Evolutionary conservation across 2,329 filamentous ascomycete genomes (phyloP).

Genomic region (Alternaria viburni): DNA sequence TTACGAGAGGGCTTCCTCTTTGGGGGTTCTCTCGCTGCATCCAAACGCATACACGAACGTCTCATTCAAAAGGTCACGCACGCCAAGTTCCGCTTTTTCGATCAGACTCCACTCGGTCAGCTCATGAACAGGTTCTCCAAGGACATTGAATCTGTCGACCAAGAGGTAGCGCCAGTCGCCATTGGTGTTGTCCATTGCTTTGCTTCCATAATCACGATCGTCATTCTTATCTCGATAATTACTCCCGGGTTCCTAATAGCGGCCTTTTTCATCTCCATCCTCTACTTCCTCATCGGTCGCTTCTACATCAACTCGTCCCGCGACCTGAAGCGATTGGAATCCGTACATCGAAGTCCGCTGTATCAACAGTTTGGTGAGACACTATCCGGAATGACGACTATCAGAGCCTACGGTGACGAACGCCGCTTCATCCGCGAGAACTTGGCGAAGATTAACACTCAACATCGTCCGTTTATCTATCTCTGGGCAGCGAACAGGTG

Average conservation of each 20-base stretch:
- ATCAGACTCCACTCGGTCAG: conserved; percentile 92
- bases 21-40: conserved; percentile 87
- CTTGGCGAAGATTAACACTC: conserved; percentile 82
- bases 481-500: conserved; percentile 97
- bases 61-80: conserved; percentile 81
- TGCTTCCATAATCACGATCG: conserved; percentile 78
- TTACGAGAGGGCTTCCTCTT: conserved; percentile 88
- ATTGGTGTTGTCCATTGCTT: conserved; percentile 75
- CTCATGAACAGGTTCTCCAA: conserved; percentile 99
- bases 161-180: conserved; percentile 92
- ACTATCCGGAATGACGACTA: conserved; percentile 91
- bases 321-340: conserved; percentile 93
- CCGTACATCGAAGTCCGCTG: conserved; percentile 88
- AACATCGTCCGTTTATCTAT: conserved; percentile 93
- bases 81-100: conserved; percentile 97
- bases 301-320: conserved; percentile 94
- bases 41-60: conserved; percentile 78
- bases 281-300: conserved; percentile 82
- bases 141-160: conserved; percentile 91
- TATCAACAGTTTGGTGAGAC: conserved; percentile 99
- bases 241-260: conserved; percentile 91
- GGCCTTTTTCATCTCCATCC: conserved; percentile 78
- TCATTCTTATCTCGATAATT: conserved; percentile 84
- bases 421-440: conserved; percentile 94
- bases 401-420: conserved; percentile 94